Conservation (phyloP, 2,329 filamentous ascomycete genomes). For the Achaetomium macrosporum region DNA sequence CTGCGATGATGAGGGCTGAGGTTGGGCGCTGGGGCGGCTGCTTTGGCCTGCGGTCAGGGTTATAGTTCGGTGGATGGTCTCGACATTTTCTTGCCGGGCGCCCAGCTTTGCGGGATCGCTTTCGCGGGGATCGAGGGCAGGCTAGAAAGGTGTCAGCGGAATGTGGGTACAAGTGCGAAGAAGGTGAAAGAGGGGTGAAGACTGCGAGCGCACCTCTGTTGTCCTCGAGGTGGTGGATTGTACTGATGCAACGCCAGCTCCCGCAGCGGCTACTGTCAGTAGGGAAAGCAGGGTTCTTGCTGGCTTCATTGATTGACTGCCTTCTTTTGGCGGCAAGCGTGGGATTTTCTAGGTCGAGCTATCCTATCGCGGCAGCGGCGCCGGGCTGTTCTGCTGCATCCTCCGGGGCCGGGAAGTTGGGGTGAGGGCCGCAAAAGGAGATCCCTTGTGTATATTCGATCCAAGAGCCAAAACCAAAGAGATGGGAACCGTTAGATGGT, state of each 20-base stretch:
- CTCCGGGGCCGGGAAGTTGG: not conserved
- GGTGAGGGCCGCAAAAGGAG: not conserved
- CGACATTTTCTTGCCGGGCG: not conserved
- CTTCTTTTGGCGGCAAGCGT: not conserved
- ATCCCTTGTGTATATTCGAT: not conserved
- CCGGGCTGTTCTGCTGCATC: not conserved
- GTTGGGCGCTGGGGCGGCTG: not conserved
- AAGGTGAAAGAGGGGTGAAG: too few relatives aligned
- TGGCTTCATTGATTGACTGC: constrained; percentile 12
- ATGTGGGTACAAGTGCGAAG: not conserved
- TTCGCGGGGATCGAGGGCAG: not conserved
- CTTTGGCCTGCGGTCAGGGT: not conserved
- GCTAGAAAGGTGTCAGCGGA: not conserved
- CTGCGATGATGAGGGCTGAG: not conserved
- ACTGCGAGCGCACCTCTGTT: not conserved
- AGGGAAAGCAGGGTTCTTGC: constrained; percentile 3
- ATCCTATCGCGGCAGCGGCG: not conserved
- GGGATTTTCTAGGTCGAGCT: not conserved
- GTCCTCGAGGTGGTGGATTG: constrained; percentile 5
- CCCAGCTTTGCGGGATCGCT: not conserved
- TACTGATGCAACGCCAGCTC: constrained; percentile 1
- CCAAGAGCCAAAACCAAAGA: not conserved
- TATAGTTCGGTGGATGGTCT: not conserved
- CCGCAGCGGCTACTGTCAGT: constrained; percentile 5
- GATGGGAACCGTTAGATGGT: not conserved